phyloP scores from a whole-genome alignment of 2,329 filamentous ascomycete species.

The Clarireedia sp. region DNA sequence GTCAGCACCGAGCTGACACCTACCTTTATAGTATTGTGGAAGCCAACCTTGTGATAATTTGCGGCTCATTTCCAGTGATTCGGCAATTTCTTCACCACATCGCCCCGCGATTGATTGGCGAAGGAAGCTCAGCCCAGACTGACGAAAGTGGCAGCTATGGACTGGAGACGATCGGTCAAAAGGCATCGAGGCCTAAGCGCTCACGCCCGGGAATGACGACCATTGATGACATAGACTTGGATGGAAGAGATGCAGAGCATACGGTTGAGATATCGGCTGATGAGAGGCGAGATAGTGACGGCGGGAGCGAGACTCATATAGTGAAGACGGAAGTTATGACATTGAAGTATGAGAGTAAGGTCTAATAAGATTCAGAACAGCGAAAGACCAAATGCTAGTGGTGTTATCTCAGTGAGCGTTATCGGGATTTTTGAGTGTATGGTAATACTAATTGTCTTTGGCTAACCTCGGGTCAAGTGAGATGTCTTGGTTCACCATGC shows the following conservation, averaged over 20 bases:
- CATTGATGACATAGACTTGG: neutral
- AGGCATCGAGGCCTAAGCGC: neutral
- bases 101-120: neutral
- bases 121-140: neutral
- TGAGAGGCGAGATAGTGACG: neutral
- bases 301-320: neutral
- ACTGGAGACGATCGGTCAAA: constrained; percentile 4
- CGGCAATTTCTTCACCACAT: constrained; percentile 1
- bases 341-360: too few relatives aligned
- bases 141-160: neutral
- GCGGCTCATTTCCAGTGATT: constrained; percentile 3
- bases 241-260: neutral
- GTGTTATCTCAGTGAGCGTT: too few relatives aligned
- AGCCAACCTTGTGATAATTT: constrained; percentile 8
- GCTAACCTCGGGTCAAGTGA: too few relatives aligned
- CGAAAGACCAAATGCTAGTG: too few relatives aligned
- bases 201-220: neutral
- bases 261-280: neutral
- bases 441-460: too few relatives aligned
- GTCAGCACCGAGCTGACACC: too few relatives aligned
- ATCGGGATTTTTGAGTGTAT: too few relatives aligned
- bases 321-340: neutral
- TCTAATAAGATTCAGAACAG: too few relatives aligned
- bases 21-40: neutral
- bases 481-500: too few relatives aligned